Base-by-base conservation (phyloP, 1,284 basidiomycete genomes). In the Tilletia horrida region DNA sequence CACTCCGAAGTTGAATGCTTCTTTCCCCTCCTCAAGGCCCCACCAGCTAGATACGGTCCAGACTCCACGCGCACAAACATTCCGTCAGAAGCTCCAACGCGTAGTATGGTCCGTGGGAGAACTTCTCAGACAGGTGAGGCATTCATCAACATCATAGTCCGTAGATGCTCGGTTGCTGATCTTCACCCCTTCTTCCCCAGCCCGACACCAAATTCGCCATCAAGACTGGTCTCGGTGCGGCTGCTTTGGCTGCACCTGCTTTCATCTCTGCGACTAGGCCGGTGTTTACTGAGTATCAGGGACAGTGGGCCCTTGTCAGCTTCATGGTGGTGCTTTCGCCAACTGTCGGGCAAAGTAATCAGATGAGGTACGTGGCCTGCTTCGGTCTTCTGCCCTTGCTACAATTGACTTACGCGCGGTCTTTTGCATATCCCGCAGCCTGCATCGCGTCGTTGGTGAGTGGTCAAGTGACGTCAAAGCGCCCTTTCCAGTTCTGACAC, bases 241-340 rank as follows among this genome's bases (percentile, higher is more conserved):
- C 91, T 0, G 84, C 94, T 23, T 84, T 96, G 2, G 90, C 93
- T 0, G 86, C 89, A 1, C 92, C 92, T 1, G 92, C 92, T 0
- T 96, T 93, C 81, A 89, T 91, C 66, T 89, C 91, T 67, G 74
- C 82, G 13, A 93, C 91, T 1, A 84, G 92, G 29, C 88, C 88
- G 1, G 83, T 88, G 4, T 97, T 96, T 78, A 84, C 91, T 42
- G 86, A 87, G 64, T 93, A 89, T 76, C 86, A 89, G 76, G 93
- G 93, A 47, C 92, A 97, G 82, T 97, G 94, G 94, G 93, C 93
- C 1, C 83, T 97, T 75, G 91, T 97, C 64, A 93, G 92, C 52
- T 82, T 78, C 71, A 72, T 83, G 91, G 91, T 74, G 71, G 87
- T 85, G 27, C 67, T 79, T 11, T 74, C 72, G 27, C 76, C 77